Evolutionary conservation across 2,329 filamentous ascomycete species (phyloP), one percentile per base, ranked within the genome.

Genomic region (Lomentospora prolificans): DNA sequence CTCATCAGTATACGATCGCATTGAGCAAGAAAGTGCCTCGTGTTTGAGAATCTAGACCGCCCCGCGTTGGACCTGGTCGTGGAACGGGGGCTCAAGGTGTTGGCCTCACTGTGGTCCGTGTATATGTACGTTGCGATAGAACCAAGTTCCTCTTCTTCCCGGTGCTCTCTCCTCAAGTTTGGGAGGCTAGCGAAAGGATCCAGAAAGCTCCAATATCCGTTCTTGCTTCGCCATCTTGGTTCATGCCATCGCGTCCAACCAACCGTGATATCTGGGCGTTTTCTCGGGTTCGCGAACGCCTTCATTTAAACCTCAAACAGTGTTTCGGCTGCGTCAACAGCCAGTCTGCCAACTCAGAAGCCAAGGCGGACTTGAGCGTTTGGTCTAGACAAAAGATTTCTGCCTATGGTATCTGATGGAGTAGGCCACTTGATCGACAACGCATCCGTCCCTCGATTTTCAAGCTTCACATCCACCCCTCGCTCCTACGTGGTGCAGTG

Each of bases 391-490:
- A 25, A 27, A 9, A 48, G 22, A 22, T 22, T 9, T 48, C 7
- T 12, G 22, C 24, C 22, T 5, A 22, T 17, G 33, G 33, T 54
- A 30, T 55, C 53, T 33, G 27, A 41, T 50, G 17, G 41, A 55
- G 33, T 44, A 48, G 14, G 24, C 25, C 36, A 50, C 53, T 50
- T 50, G 53, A 55, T 55, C 53, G 53, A 36, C 53, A 19, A 48
- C 53, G 10, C 41, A 8, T 55, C 39, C 41, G 25, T 22, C 19
- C n/a, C 27, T 8, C 6, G 44, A 48, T 48, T 25, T 48, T 48
- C 44, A 14, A 48, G 22, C 44, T 3, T 48, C 44, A 27, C 44
- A 24, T 19, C 12, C 22, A 4, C 8, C 9, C 33, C 7, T 19
- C 10, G 24, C 17, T 44, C 25, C 27, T 41, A 7, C 14, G 10